These are phyloP conservation scores for Sporothrix curviconia DNA, from an alignment of 2,329 filamentous ascomycete species.

Conservation along the genomic window DNA sequence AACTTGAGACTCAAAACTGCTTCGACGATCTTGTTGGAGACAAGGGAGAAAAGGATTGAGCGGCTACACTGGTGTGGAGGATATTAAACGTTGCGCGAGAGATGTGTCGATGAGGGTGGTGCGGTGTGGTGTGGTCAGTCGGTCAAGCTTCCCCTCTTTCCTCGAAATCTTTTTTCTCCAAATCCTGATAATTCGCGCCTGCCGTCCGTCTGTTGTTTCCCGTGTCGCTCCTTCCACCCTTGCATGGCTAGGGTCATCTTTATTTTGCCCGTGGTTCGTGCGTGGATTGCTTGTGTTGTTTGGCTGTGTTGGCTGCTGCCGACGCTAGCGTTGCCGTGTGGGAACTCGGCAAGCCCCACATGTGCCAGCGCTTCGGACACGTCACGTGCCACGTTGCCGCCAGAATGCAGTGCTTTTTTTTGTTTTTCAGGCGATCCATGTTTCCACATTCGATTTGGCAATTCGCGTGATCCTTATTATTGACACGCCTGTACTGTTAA, in stretches of 20 bases:
- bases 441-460: not conserved
- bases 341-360: slow-evolving; percentile 4
- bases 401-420: not conserved
- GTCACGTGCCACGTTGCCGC: slow-evolving; percentile 9
- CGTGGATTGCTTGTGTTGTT: slow-evolving; percentile 3
- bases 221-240: slow-evolving; percentile 5
- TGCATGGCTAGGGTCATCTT: not conserved
- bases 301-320: not conserved
- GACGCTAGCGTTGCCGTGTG: slow-evolving; percentile 15
- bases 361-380: not conserved
- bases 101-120: not conserved
- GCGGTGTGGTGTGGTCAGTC: too few species aligned
- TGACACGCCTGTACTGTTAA: too few species aligned
- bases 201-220: slow-evolving; percentile 1
- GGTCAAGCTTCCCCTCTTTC: slow-evolving; percentile 3
- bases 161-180: not conserved
- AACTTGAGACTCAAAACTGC: not conserved
- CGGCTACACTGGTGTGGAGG: not conserved
- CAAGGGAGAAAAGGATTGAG: not conserved
- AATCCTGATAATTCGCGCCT: not conserved
- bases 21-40: too few species aligned
- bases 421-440: not conserved
- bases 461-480: too few species aligned
- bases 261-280: not conserved
- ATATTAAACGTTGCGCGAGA: too few species aligned